Percentiles rank a stretch among this genome's conserved stretches.
These are phyloP conservation scores for Fusarium sp. DNA, from an alignment of 2,329 filamentous ascomycete genomes.

Conservation along the genomic window DNA sequence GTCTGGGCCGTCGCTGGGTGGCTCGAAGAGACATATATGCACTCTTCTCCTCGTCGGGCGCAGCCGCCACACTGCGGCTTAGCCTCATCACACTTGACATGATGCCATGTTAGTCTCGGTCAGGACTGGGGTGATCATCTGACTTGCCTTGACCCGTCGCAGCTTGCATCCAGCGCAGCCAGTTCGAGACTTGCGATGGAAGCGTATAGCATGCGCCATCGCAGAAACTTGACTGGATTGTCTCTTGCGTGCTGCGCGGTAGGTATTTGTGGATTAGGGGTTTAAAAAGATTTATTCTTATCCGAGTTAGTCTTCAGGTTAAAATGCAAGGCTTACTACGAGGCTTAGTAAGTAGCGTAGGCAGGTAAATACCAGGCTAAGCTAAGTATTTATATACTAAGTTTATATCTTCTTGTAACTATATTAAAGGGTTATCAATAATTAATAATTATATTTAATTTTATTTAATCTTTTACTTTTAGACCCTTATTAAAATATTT, in stretches of 20 bases:
- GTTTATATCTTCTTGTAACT: too few relatives aligned
- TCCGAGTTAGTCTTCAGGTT: too few relatives aligned
- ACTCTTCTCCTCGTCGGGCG: neutral
- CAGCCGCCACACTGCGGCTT: neutral
- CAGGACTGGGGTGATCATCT: neutral
- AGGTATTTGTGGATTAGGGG: neutral
- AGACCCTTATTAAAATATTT: too few relatives aligned
- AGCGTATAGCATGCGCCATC: constrained; percentile 3
- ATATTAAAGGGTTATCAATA: too few relatives aligned
- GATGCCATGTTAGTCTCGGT: neutral
- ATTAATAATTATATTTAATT: too few relatives aligned
- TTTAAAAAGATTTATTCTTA: neutral
- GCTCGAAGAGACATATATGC: neutral
- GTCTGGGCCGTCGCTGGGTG: neutral
- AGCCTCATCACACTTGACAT: constrained; percentile 3
- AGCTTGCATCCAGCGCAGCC: constrained; percentile 3
- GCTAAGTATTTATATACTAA: too few relatives aligned
- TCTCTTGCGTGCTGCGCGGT: neutral
- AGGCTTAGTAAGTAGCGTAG: too few relatives aligned
- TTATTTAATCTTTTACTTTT: too few relatives aligned
- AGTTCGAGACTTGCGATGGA: neutral
- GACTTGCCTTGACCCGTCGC: constrained; percentile 1
- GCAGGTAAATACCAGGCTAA: too few relatives aligned
- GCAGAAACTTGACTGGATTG: neutral
- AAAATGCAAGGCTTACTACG: too few relatives aligned